Percentiles rank a stretch among this genome's conserved stretches.
Conservation (phyloP, 176 grass and related monocot species). For the Oryza nivara region DNA sequence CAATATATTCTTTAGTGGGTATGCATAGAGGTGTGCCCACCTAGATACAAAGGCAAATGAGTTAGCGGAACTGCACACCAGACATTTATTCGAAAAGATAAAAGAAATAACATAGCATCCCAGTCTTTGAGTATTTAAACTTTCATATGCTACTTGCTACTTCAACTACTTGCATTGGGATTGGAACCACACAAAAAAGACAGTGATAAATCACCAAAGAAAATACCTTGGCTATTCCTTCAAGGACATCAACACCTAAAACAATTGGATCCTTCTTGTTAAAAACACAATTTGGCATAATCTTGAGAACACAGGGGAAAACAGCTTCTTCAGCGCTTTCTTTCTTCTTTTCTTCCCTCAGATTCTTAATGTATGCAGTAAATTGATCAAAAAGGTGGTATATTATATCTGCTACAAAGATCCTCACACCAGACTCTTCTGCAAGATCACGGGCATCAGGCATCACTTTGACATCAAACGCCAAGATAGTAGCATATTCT, state of each 20-base stretch:
- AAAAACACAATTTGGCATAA: conserved; percentile 88
- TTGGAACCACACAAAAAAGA: not conserved
- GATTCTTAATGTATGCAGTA: conserved; percentile 83
- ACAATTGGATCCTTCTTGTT: conserved; percentile 96
- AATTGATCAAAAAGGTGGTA: conserved; percentile 95
- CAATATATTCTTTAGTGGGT: conserved; percentile 9
- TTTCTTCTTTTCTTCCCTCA: conserved; percentile 87
- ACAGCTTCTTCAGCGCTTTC: conserved; percentile 87
- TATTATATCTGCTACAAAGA: conserved; percentile 95
- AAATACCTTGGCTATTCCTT: conserved; percentile 86
- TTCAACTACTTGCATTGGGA: not conserved
- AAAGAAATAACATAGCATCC: not conserved
- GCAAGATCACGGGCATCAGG: conserved; percentile 83
- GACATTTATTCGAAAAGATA: not conserved
- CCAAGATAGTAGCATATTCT: conserved; percentile 95
- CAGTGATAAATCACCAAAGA: not conserved
- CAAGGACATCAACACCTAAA: conserved; percentile 91
- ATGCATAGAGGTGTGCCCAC: conserved; percentile 58
- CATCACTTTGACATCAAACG: conserved; percentile 99
- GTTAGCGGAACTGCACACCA: conserved; percentile 2
- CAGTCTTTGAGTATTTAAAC: not conserved
- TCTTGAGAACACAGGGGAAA: conserved; percentile 87
- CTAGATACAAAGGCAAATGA: conserved; percentile 45
- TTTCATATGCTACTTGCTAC: conserved; percentile 7
- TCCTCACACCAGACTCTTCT: conserved; percentile 79